phyloP scores from a whole-genome alignment of 2,329 filamentous ascomycete genomes.

The Arthrobotrys sinensis region DNA sequence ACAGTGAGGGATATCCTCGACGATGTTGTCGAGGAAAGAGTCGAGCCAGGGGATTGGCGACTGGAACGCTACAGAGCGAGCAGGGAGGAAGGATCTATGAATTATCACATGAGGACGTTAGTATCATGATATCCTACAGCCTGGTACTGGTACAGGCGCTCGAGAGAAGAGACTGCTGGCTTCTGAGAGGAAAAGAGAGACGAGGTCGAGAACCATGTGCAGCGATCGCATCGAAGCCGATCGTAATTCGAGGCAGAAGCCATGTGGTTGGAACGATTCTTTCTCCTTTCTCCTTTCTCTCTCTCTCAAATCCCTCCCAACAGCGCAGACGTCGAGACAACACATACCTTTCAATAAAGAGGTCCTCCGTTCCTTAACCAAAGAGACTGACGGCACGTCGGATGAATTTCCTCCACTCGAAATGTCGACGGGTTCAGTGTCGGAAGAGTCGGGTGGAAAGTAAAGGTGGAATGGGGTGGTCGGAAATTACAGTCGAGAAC shows the following conservation, averaged over 20 bases:
- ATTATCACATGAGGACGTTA: conserved; percentile 16
- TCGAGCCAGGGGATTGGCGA: conserved; percentile 20
- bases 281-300: not conserved
- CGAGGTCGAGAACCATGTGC: conserved; percentile 1
- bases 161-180: too few species aligned
- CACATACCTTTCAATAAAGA: conserved; percentile 58
- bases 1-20: conserved; percentile 30
- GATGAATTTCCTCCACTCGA: not conserved
- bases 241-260: conserved; percentile 6
- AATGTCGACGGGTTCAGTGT: conserved; percentile 22
- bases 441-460: conserved; percentile 16
- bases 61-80: conserved; percentile 8
- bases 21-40: conserved; percentile 24
- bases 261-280: conserved; percentile 22
- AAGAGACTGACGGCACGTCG: not conserved
- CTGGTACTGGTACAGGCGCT: too few species aligned
- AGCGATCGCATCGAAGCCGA: conserved; percentile 3
- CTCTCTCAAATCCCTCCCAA: not conserved
- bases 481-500: conserved; percentile 2
- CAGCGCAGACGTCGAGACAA: conserved; percentile 32
- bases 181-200: conserved; percentile 6
- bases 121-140: conserved; percentile 8
- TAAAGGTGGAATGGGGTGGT: not conserved
- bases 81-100: conserved; percentile 21
- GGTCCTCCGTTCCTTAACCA: conserved; percentile 29